These are phyloP conservation scores for Ceratocystiopsis brevicomis DNA, from an alignment of 2,329 filamentous ascomycete species.

Conservation along the genomic window DNA sequence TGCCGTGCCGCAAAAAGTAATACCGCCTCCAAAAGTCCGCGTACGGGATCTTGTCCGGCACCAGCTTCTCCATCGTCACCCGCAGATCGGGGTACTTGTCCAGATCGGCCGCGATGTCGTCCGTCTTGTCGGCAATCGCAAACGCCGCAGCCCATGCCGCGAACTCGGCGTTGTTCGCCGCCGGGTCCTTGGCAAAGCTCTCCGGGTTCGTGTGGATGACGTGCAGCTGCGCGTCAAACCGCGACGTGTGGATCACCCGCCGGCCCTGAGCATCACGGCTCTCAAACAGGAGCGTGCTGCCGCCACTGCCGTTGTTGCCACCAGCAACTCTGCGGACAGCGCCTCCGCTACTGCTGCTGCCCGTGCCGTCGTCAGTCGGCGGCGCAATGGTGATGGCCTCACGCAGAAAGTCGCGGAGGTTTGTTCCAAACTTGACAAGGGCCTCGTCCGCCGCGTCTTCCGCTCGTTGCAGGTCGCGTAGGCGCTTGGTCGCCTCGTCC, in stretches of 20 bases:
- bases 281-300: conserved; percentile 61
- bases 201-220: conserved; percentile 77
- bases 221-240: conserved; percentile 89
- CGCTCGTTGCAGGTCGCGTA: conserved; percentile 77
- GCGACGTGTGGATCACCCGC: conserved; percentile 81
- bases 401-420: conserved; percentile 71
- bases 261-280: conserved; percentile 81
- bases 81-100: conserved; percentile 74
- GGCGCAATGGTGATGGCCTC: conserved; percentile 82
- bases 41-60: conserved; percentile 86
- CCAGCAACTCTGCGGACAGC: background rate
- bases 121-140: conserved; percentile 67
- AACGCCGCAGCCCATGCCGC: conserved; percentile 55
- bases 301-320: background rate
- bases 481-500: conserved; percentile 57
- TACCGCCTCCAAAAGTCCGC: conserved; percentile 83
- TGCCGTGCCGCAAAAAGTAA: conserved; percentile 81
- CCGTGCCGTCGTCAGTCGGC: conserved; percentile 33
- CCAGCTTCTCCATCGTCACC: conserved; percentile 80
- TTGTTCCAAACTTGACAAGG: conserved; percentile 74
- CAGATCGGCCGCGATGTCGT: conserved; percentile 62
- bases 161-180: conserved; percentile 38
- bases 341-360: conserved; percentile 5
- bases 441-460: conserved; percentile 96
- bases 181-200: conserved; percentile 67